phyloP scores from a whole-genome alignment of 352 stramenopile species.

The Pythium periplocum region DNA sequence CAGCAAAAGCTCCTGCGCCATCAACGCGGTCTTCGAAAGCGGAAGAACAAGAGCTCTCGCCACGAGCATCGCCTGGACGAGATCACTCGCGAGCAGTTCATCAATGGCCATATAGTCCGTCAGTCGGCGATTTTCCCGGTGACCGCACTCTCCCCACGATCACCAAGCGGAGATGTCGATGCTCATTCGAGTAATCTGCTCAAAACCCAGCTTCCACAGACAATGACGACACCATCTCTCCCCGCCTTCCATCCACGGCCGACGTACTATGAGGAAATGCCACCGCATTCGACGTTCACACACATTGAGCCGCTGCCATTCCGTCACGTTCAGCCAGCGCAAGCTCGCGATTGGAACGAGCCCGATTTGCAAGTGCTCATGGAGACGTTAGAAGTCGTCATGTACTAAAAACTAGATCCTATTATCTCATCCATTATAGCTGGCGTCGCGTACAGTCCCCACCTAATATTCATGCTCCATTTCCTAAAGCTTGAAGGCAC shows the following conservation, averaged over 20 bases:
- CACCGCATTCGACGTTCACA: no score
- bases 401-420: no score
- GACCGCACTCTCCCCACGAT: no score
- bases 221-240: no score
- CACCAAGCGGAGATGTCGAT: no score
- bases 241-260: no score
- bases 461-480: no score
- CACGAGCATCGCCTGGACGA: conserved; percentile 2
- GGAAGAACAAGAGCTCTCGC: conserved; percentile 29
- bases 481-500: no score
- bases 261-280: no score
- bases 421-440: background rate
- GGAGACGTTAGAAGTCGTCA: background rate
- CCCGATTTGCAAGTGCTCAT: background rate
- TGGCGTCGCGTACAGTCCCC: background rate
- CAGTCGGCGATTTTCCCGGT: background rate
- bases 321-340: background rate
- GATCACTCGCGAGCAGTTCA: conserved; percentile 1
- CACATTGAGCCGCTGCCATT: no score
- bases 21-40: conserved; percentile 61
- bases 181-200: no score
- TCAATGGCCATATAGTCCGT: background rate
- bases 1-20: conserved; percentile 73
- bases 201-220: no score
- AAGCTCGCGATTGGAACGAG: background rate